Evolutionary conservation across 2,329 filamentous ascomycete species (phyloP), one percentile per base, ranked within the genome.

Genomic region (Colletotrichum sp.): DNA sequence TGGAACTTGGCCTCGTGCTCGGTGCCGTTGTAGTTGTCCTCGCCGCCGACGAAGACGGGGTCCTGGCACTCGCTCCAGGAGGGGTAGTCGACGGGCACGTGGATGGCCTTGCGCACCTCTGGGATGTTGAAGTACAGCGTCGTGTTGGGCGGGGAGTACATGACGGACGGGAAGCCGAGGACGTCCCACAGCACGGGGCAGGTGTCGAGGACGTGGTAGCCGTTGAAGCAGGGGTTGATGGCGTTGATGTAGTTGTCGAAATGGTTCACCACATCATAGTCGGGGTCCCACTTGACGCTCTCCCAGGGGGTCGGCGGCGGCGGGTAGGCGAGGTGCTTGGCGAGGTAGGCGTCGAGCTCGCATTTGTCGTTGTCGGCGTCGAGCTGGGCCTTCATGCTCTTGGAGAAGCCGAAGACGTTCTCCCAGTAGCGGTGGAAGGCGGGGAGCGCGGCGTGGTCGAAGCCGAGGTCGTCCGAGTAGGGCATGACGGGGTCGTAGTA

Each of bases 171-270:
- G 83, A 93, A 93, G 21, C 91, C 92, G 4, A 96, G 86, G 0
- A 93, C 90, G 74, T 95, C 92, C 89, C 91, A 95, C 3, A 91
- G 86, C 3, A 92, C 79, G 1, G 95, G 95, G 81, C 95, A 97
- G 13, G 92, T 94, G 7, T 91, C 92, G 6, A 91, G 90, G 18
- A 96, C 90, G 72, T 94, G 91, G 84, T 96, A 96, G 18, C 94
- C 86, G 82, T 95, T 92, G 84, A 94, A 97, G 86, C 95, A 97
- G 0, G 95, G 95, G 85, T 97, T 97, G 48, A 91, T 84, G 2
- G 85, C 80, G 9, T 87, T 78, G 12, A 89, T 89, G 55, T 91
- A 92, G 0, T 87, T 78, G 79, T 86, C 86, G 39, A 95, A 89
- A 18, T 89, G 85, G 71, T 88, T 82, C 79, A 89, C 24, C 24